Evolutionary conservation across 2,329 filamentous ascomycete genomes (phyloP).

Genomic region (Dothideomycetes sp.): DNA sequence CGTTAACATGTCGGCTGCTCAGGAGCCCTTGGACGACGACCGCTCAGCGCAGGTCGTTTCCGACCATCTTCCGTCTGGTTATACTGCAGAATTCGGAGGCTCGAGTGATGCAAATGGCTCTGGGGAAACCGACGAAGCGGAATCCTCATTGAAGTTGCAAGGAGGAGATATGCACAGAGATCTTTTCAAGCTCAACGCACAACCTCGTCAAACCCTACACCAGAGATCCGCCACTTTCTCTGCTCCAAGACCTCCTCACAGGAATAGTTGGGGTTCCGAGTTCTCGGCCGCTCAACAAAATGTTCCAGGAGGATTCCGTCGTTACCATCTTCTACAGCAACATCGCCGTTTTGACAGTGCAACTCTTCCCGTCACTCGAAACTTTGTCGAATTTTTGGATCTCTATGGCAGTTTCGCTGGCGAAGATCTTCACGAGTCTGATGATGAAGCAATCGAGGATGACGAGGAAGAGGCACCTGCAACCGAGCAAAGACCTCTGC

Average conservation of each 20-base stretch:
- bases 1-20: slow-evolving; percentile 4
- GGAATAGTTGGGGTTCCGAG: slow-evolving; percentile 21
- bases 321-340: slow-evolving; percentile 40
- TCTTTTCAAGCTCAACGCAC: slow-evolving; percentile 62
- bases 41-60: slow-evolving; percentile 13
- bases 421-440: slow-evolving; percentile 53
- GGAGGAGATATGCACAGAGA: slow-evolving; percentile 73
- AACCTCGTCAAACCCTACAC: slow-evolving; percentile 28
- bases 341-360: slow-evolving; percentile 29
- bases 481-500: slow-evolving; percentile 51
- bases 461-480: slow-evolving; percentile 48
- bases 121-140: slow-evolving; percentile 26
- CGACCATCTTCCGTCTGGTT: slow-evolving; percentile 15
- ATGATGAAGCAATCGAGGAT: slow-evolving; percentile 51
- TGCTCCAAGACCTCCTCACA: slow-evolving; percentile 24
- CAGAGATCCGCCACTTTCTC: slow-evolving; percentile 61
- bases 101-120: slow-evolving; percentile 1
- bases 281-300: slow-evolving; percentile 37
- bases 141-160: slow-evolving; percentile 62
- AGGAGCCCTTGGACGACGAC: background rate
- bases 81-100: slow-evolving; percentile 12
- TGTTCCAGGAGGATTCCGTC: slow-evolving; percentile 45
- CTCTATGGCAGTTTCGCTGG: slow-evolving; percentile 70
- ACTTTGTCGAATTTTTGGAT: slow-evolving; percentile 67
- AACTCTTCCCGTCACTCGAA: slow-evolving; percentile 52